Conservation (phyloP, 2,329 filamentous ascomycete species). For the Pseudogymnoascus sp. region DNA sequence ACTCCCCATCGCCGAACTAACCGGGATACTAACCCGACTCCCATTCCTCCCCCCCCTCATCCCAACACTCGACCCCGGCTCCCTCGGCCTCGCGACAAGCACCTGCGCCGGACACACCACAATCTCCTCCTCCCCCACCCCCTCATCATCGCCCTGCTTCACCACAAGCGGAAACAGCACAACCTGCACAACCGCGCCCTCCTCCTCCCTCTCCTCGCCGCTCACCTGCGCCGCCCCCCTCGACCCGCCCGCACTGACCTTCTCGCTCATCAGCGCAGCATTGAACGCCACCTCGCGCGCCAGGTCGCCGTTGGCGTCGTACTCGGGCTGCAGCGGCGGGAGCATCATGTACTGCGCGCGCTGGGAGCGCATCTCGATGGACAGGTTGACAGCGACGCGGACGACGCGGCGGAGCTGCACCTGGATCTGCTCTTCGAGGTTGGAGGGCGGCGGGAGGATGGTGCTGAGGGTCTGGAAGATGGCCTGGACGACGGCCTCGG, state of each 20-base stretch:
- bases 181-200: slow-evolving; percentile 73
- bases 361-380: slow-evolving; percentile 95
- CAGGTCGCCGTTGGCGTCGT: slow-evolving; percentile 87
- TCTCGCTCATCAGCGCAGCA: slow-evolving; percentile 89
- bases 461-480: slow-evolving; percentile 77
- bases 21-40: background rate
- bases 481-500: slow-evolving; percentile 89
- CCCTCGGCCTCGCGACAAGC: slow-evolving; percentile 54
- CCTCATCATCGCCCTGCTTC: slow-evolving; percentile 86
- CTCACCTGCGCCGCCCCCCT: slow-evolving; percentile 33
- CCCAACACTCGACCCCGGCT: slow-evolving; percentile 15
- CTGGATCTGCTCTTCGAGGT: slow-evolving; percentile 73
- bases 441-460: slow-evolving; percentile 78
- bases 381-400: slow-evolving; percentile 78
- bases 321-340: slow-evolving; percentile 87
- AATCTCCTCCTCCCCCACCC: slow-evolving; percentile 85
- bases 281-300: slow-evolving; percentile 86
- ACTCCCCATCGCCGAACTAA: slow-evolving; percentile 1
- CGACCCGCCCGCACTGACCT: slow-evolving; percentile 27
- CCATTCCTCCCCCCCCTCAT: slow-evolving; percentile 2
- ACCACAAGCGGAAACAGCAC: slow-evolving; percentile 95
- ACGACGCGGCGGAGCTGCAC: slow-evolving; percentile 83
- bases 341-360: slow-evolving; percentile 98
- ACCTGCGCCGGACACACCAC: slow-evolving; percentile 95
- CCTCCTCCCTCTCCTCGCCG: slow-evolving; percentile 71